These are phyloP conservation scores for Polychytrium aggregatum DNA, from an alignment of 192 early-diverging fungal species.

Conservation along the genomic window DNA sequence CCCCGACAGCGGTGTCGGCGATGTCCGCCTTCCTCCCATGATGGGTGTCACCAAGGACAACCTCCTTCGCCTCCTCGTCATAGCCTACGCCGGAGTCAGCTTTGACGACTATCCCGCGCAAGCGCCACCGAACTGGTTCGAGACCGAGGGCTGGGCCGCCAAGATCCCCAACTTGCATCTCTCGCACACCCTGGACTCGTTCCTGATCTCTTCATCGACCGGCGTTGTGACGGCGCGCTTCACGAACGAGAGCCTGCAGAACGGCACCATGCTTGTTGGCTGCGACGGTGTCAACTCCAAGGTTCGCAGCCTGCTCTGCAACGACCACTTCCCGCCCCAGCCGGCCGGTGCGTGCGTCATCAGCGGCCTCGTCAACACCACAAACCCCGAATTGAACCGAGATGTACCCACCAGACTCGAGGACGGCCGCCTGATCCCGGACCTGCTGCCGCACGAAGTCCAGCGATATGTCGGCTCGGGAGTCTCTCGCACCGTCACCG, in stretches of 20 bases:
- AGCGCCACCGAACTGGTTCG: slow-evolving; percentile 36
- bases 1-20: no score
- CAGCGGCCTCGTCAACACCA: slow-evolving; percentile 22
- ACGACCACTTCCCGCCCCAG: slow-evolving; percentile 14
- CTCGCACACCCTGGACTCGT: slow-evolving; percentile 29
- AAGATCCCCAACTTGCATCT: slow-evolving; percentile 15
- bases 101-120: no score
- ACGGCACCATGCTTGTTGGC: slow-evolving; percentile 27
- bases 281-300: slow-evolving; percentile 36
- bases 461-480: slow-evolving; percentile 25
- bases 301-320: slow-evolving; percentile 25
- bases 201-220: slow-evolving; percentile 22
- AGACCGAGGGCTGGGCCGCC: slow-evolving; percentile 19
- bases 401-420: slow-evolving; percentile 18
- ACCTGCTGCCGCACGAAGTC: slow-evolving; percentile 17
- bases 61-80: slow-evolving; percentile 33
- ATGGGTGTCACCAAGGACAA: slow-evolving; percentile 29
- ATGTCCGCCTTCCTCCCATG: slow-evolving; percentile 36
- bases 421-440: slow-evolving; percentile 18
- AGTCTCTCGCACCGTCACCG: slow-evolving; percentile 18
- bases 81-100: slow-evolving; percentile 18
- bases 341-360: slow-evolving; percentile 22
- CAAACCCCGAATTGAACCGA: no score
- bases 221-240: slow-evolving; percentile 30
- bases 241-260: slow-evolving; percentile 23